Evolutionary conservation across 176 grass and related monocot genomes (phyloP).

Genomic region (Avena insularis): DNA sequence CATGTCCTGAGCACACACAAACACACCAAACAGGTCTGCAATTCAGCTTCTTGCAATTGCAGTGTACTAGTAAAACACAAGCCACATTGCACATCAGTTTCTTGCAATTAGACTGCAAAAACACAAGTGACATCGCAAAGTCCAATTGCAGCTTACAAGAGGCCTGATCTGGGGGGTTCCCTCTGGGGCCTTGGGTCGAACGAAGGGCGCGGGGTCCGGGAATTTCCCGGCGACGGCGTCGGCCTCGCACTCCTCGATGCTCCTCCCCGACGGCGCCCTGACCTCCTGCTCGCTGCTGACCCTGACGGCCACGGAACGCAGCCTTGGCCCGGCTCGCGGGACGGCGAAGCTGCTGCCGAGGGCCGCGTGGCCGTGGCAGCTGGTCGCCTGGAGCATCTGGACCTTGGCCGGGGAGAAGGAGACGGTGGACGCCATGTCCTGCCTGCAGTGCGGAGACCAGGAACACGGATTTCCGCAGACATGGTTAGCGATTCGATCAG

Average conservation of each 20-base stretch:
- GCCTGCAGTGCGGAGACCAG: slow-evolving; percentile 18
- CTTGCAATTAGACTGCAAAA: too few relatives aligned
- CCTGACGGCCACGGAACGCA: slow-evolving; percentile 50
- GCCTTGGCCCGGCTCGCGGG: slow-evolving; percentile 39
- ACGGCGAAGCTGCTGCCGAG: slow-evolving; percentile 38
- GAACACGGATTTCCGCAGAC: slow-evolving; percentile 1
- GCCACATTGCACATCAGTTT: not conserved
- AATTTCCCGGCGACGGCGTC: slow-evolving; percentile 84
- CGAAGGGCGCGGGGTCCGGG: slow-evolving; percentile 55
- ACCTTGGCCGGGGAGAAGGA: slow-evolving; percentile 68
- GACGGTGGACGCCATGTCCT: slow-evolving; percentile 69
- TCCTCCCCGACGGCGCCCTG: slow-evolving; percentile 69
- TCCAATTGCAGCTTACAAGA: slow-evolving; percentile 53
- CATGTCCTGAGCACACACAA: slow-evolving; percentile 51
- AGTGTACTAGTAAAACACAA: not conserved
- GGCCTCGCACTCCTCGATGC: slow-evolving; percentile 94
- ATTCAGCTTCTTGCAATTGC: slow-evolving; percentile 22
- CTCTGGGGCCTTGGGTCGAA: slow-evolving; percentile 65
- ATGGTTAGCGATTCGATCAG: slow-evolving; percentile 24
- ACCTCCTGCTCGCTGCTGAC: slow-evolving; percentile 74
- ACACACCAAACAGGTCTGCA: not conserved
- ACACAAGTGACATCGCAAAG: too few relatives aligned
- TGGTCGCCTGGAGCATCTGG: slow-evolving; percentile 53
- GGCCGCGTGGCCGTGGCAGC: slow-evolving; percentile 45
- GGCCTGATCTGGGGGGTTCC: slow-evolving; percentile 83